Base-by-base conservation (phyloP, 352 stramenopile species). In the Phytophthora fragariaefolia region DNA sequence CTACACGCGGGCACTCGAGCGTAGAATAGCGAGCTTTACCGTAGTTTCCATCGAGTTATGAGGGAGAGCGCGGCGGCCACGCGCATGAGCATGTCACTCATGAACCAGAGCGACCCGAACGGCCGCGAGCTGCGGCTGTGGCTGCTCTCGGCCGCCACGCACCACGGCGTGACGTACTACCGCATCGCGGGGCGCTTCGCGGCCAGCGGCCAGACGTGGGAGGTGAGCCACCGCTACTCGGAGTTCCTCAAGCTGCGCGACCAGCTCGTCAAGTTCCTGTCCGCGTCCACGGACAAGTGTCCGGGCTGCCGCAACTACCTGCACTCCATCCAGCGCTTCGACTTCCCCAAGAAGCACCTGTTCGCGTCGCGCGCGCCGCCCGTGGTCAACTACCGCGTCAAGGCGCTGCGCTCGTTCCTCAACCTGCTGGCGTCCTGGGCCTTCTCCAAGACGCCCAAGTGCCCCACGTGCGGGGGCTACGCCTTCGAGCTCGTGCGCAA, bases 271-370 rank as follows among this genome's bases (percentile, higher is more conserved):
- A 92, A 90, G 73, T 96, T 90, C 71, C 79, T 95, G 46, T 79
- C 82, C 24, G 73, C 69, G 43, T 73, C 83, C 23, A 76, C 78
- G 22, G 83, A 91, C 42, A 93, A 87, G 24, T 96, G 88, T 27
- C 88, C 88, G 1, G 84, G 88, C 4, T 96, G 88, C 62, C 51
- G 84, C 38, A 93, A 92, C 58, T 95, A 95, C 54, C 64, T 93
- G 45, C 77, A 91, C 67, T 75, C 84, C 36, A 85, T 96, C 69
- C 72, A 84, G 64, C 71, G 77, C 59, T 96, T 96, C 63, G 81
- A 89, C 40, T 96, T 96, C 58, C 88, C 88, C 1, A 94, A 93
- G 73, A 96, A 96, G 71, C 88, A 96, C 65, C 43, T 93, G 5
- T 93, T 96, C 58, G 87, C 82, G 12, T 94, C 88, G 12, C 73